phyloP scores from a whole-genome alignment of 805 yeast genomes.

The Yarrowia sp. region DNA sequence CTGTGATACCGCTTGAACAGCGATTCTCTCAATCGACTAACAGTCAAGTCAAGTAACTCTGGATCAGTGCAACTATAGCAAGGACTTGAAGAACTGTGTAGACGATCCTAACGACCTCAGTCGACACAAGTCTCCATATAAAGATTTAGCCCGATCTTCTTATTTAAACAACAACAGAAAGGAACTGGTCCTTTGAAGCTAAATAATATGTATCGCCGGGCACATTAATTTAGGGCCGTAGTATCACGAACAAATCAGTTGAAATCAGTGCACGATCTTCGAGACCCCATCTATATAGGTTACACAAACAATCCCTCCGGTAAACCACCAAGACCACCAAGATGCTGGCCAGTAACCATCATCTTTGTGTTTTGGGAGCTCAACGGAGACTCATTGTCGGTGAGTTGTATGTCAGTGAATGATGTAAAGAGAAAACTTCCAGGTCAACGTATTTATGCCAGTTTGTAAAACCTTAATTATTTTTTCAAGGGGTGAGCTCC shows the following conservation, averaged over 20 bases:
- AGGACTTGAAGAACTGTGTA: no score
- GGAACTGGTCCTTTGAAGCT: constrained; percentile 38
- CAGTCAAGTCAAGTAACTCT: no score
- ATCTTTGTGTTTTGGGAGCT: not conserved
- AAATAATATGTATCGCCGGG: constrained; percentile 46
- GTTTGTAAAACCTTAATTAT: not conserved
- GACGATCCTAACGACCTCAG: no score
- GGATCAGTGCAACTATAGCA: no score
- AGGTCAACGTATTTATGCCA: not conserved
- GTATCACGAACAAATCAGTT: constrained; percentile 42
- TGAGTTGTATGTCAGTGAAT: no score
- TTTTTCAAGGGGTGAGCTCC: constrained; percentile 8
- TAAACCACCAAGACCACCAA: constrained; percentile 5
- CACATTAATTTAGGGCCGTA: constrained; percentile 42
- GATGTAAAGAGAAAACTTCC: not conserved
- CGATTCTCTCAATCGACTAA: no score
- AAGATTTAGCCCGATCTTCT: constrained; percentile 45
- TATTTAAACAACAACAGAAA: constrained; percentile 43
- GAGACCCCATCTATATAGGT: not conserved
- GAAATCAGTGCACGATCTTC: constrained; percentile 27
- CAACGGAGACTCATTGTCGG: not conserved
- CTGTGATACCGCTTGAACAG: no score
- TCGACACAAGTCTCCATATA: not conserved
- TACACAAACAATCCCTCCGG: not conserved
- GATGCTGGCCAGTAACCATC: not conserved